Conservation (phyloP, 805 yeast species). For the Ogataea methylovora region DNA sequence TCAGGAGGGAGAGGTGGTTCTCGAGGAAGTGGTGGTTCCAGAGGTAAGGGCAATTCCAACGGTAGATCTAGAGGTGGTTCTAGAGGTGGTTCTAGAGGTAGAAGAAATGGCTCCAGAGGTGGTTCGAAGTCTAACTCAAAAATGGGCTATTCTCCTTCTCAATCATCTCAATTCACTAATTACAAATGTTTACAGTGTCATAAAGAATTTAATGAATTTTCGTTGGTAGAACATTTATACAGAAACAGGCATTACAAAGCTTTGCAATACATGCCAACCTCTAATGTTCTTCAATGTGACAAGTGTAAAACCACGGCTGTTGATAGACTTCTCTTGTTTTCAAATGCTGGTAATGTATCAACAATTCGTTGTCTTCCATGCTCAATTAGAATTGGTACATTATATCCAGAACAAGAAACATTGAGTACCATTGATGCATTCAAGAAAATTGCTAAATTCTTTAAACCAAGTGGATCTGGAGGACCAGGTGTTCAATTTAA, state of each 20-base stretch:
- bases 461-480: background rate
- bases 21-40: background rate
- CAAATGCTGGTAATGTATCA: conserved; percentile 1
- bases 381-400: background rate
- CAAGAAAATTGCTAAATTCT: background rate
- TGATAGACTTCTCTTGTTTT: background rate
- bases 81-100: background rate
- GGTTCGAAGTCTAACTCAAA: background rate
- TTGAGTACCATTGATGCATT: background rate
- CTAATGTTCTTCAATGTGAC: background rate
- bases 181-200: background rate
- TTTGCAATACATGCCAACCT: background rate
- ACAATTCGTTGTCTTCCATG: background rate
- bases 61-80: background rate
- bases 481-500: background rate
- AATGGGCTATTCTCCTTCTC: too few relatives aligned
- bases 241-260: background rate
- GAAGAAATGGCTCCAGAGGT: background rate
- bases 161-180: background rate
- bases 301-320: background rate
- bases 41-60: background rate
- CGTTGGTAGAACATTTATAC: conserved; percentile 1
- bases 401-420: background rate
- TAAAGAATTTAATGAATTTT: background rate
- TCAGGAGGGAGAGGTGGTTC: background rate